Evolutionary conservation across 2,329 filamentous ascomycete species (phyloP).

Genomic region (Fusarium subtropicale): DNA sequence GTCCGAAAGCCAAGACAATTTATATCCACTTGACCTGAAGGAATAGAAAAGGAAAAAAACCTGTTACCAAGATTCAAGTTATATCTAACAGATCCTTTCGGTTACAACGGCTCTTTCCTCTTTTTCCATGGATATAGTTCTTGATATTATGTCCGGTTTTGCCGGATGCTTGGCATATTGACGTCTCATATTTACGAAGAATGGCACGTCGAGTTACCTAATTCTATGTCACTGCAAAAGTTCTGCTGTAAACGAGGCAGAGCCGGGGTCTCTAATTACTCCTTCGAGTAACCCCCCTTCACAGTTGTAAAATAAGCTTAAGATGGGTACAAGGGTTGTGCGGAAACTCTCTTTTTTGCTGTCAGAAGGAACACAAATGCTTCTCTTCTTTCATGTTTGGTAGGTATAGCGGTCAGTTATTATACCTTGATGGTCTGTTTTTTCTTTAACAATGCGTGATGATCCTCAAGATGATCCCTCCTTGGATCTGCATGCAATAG

Average conservation of each 20-base stretch:
- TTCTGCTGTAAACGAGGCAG: neutral
- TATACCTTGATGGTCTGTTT: neutral
- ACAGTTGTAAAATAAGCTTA: slow-evolving; percentile 47
- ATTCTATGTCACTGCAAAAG: slow-evolving; percentile 25
- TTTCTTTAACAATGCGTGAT: neutral
- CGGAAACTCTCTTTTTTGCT: slow-evolving; percentile 13
- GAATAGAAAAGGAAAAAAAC: slow-evolving; percentile 3
- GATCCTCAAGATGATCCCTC: neutral
- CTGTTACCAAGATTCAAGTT: neutral
- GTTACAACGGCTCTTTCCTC: slow-evolving; percentile 37
- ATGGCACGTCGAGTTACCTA: slow-evolving; percentile 14
- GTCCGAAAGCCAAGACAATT: neutral
- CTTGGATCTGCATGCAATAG: neutral
- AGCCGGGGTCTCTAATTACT: slow-evolving; percentile 16
- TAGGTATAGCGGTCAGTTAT: neutral
- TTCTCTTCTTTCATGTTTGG: neutral
- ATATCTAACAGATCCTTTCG: slow-evolving; percentile 14
- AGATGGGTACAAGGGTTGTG: slow-evolving; percentile 43
- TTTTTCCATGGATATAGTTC: neutral
- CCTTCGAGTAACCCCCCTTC: slow-evolving; percentile 21
- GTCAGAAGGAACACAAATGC: neutral
- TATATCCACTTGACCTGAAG: slow-evolving; percentile 16
- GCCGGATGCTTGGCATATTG: slow-evolving; percentile 40
- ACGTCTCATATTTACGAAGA: slow-evolving; percentile 24
- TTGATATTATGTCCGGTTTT: slow-evolving; percentile 41